phyloP scores from a whole-genome alignment of 2,329 filamentous ascomycete species.

The Phoma sp. region DNA sequence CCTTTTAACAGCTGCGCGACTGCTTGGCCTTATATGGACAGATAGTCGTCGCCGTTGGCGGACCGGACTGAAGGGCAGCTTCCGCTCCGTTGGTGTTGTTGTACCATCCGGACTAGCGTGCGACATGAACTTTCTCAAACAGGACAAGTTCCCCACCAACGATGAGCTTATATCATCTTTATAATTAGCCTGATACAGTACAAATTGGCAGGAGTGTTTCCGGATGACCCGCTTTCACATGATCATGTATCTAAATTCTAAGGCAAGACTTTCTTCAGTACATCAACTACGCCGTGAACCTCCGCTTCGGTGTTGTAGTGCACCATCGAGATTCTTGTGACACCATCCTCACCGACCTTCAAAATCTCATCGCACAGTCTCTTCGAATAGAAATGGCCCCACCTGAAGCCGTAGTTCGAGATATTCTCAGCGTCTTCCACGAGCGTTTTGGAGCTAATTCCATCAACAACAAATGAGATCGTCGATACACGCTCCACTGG shows the following conservation, averaged over 20 bases:
- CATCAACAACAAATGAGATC: slow-evolving; percentile 70
- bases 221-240: neutral
- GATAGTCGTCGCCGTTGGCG: neutral
- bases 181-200: neutral
- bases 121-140: neutral
- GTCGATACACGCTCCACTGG: slow-evolving; percentile 65
- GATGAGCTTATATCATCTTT: neutral
- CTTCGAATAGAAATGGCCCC: slow-evolving; percentile 74
- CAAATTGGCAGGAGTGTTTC: too few relatives aligned
- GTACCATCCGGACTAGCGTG: neutral
- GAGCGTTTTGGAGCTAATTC: slow-evolving; percentile 62
- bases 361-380: slow-evolving; percentile 67
- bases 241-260: neutral
- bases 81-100: neutral
- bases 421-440: slow-evolving; percentile 68
- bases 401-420: slow-evolving; percentile 68
- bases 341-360: slow-evolving; percentile 65
- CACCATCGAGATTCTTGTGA: slow-evolving; percentile 74
- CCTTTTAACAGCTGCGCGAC: neutral
- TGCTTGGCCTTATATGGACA: neutral
- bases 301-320: slow-evolving; percentile 77
- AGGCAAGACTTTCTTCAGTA: slow-evolving; percentile 60
- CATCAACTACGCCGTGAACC: slow-evolving; percentile 60
- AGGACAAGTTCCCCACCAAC: neutral
- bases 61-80: slow-evolving; percentile 3